Base-by-base conservation (phyloP, 1,139 yeast species). In the Maudiozyma humilis region DNA sequence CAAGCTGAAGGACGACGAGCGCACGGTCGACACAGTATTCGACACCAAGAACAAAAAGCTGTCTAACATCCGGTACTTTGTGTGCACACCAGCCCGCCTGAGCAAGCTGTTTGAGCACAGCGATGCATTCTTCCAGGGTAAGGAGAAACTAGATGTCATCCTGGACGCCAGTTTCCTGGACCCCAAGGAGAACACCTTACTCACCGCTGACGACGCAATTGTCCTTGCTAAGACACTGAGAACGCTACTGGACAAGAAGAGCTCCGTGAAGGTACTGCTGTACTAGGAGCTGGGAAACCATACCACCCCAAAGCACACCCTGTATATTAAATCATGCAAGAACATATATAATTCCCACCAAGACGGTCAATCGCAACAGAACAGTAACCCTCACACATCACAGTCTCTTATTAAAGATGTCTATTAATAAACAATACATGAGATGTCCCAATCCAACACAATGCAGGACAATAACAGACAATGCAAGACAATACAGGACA, bases 91-190 rank as follows among this genome's bases (percentile, higher is more conserved):
- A 3, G 78, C 76, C 2, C 67, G 87, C 52, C 60, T 80, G 46
- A 60, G 63, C 14, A 78, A 77, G 52, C 68, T 80, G 0, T 57
- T 79, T 37, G 66, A 67, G 14, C 67, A 70, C 8, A 63, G 68
- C 29, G 71, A 65, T n/a, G 45, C 59, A 1, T 56, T 67, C n/a
- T 66, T 79, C 47, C 63, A 64, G 33, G 67, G 66, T 32, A 67
- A 69, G 4, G 82, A 79, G 44, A 69, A 80, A 45, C 70, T 76
- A 45, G 78, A 78, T 43, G 65, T 79, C 12, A 68, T 80, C 32
- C 62, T 79, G 41, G 87, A 80, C 57, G 76, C 77, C 43, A 70
- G 79, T 20, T 79, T 76, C 52, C 67, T 80, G 57, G 85, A 80
- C 56, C 65, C 72, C 10, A 80, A 79, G 59, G 67, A 51, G 13